Evolutionary conservation across 176 grass and related monocot genomes (phyloP), one percentile per base, ranked within the genome.

Genomic region (Otatea glauca): DNA sequence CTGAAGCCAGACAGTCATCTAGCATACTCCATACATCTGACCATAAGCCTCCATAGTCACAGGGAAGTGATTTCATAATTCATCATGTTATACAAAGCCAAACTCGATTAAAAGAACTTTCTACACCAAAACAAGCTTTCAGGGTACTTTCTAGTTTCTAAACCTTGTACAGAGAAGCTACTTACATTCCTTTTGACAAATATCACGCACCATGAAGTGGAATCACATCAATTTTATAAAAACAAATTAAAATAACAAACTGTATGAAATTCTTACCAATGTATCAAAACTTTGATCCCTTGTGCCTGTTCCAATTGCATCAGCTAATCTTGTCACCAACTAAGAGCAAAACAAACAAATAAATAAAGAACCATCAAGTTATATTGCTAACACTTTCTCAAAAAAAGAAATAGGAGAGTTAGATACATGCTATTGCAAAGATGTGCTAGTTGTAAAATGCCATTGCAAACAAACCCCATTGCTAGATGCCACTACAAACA

Each of bases 301-400:
- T 72, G 87, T 85, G 78, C 91, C 87, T 23, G 84, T 85, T 78
- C 77, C 87, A 67, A 92, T 87, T 34, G 56, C 76, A 89, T 92
- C 91, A 45, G 71, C 84, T 84, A 92, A 89, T 58, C 81, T 92
- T 77, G 85, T 86, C 56, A 89, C 71, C 72, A 84, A 85, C 91
- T 89, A 70, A 42, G 2, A 71, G 9, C 4, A 69, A 27, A 83
- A 43, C 13, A 87, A 54, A 75, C 5, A 75, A 29, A 43, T 4
- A 78, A 89, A 81, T 10, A 78, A 72, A 54, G 29, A 77, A 62
- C 0, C 27, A 81, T 71, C 24, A 55, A 14, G 58, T 72, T 25
- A 70, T 21, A 38, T 37, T 44, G 15, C 9, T 47, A 70, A 65
- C 55, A 55, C 35, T 68, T 76, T 25, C 65, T 37, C 12, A 34